These are phyloP conservation scores for Coprinopsis sp. DNA, from an alignment of 768 basidiomycete genomes.

Conservation along the genomic window DNA sequence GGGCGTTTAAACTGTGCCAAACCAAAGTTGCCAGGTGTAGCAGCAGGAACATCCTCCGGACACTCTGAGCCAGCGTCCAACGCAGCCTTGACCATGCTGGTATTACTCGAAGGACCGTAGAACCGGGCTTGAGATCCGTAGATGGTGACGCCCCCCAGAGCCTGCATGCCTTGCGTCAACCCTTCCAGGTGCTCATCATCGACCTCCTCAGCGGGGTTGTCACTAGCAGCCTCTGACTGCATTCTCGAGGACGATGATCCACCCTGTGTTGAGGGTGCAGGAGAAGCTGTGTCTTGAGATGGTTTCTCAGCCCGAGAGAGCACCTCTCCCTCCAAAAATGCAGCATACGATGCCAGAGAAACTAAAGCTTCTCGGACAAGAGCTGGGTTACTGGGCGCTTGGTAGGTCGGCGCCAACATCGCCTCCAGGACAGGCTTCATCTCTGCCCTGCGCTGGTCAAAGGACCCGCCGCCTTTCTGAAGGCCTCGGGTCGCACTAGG, in stretches of 20 bases:
- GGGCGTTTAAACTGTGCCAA: conserved; percentile 27
- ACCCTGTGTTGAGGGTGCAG: neutral
- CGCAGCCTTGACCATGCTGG: neutral
- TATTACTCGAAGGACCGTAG: conserved; percentile 2
- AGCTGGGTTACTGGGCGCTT: neutral
- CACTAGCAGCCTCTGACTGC: too few relatives aligned
- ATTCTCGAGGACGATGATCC: too few relatives aligned
- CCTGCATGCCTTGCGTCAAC: neutral
- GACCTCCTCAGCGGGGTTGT: too few relatives aligned
- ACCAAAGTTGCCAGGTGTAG: neutral
- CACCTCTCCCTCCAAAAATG: neutral
- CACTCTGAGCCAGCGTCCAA: neutral
- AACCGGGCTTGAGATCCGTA: neutral
- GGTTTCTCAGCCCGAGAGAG: too few relatives aligned
- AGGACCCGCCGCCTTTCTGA: neutral
- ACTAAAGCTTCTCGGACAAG: neutral
- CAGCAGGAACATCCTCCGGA: too few relatives aligned
- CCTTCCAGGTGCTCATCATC: neutral
- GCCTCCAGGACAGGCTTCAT: neutral
- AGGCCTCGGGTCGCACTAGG: neutral
- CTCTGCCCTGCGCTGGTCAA: neutral
- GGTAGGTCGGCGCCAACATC: neutral
- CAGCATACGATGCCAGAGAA: neutral
- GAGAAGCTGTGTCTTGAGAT: neutral
- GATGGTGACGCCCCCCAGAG: neutral